These are phyloP conservation scores for Crithidia expoeki DNA, from an alignment of 208 protist species.

Conservation along the genomic window DNA sequence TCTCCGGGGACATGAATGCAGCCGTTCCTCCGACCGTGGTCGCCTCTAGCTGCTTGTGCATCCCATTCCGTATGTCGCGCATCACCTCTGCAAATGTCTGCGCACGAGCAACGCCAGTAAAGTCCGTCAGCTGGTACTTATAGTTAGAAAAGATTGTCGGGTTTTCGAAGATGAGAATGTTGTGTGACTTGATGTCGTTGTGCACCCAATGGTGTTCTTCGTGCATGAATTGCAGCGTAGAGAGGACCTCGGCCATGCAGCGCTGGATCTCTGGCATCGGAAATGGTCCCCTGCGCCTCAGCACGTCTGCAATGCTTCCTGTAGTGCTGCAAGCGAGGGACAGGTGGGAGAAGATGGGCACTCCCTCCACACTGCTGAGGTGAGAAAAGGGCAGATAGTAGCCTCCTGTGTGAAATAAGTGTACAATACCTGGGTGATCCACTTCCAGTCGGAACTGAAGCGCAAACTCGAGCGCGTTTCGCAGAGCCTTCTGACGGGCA, in stretches of 20 bases:
- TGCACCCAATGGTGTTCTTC: conserved; percentile 52
- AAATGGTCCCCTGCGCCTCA: conserved; percentile 31
- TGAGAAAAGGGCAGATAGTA: conserved; percentile 6
- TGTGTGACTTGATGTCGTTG: conserved; percentile 88
- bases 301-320: conserved; percentile 33
- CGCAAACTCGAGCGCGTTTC: conserved; percentile 12
- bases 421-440: conserved; percentile 26
- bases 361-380: not conserved
- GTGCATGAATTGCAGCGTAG: conserved; percentile 63
- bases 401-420: conserved; percentile 19
- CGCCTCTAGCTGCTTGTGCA: not conserved
- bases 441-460: conserved; percentile 22
- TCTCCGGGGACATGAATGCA: conserved; percentile 83
- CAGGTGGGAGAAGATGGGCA: conserved; percentile 14
- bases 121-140: conserved; percentile 70
- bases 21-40: conserved; percentile 49
- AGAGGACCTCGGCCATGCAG: conserved; percentile 46
- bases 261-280: conserved; percentile 20
- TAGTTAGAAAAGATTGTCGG: conserved; percentile 12
- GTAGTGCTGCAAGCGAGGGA: conserved; percentile 24
- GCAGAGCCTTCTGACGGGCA: conserved; percentile 15
- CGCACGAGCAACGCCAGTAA: conserved; percentile 28
- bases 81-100: conserved; percentile 11
- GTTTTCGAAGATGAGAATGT: conserved; percentile 66
- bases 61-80: not conserved